A percentile compares a stretch with the other conserved stretches of the same genome.
These are phyloP conservation scores for Taphrina pruni DNA, from an alignment of 1,139 yeast species.

Conservation along the genomic window DNA sequence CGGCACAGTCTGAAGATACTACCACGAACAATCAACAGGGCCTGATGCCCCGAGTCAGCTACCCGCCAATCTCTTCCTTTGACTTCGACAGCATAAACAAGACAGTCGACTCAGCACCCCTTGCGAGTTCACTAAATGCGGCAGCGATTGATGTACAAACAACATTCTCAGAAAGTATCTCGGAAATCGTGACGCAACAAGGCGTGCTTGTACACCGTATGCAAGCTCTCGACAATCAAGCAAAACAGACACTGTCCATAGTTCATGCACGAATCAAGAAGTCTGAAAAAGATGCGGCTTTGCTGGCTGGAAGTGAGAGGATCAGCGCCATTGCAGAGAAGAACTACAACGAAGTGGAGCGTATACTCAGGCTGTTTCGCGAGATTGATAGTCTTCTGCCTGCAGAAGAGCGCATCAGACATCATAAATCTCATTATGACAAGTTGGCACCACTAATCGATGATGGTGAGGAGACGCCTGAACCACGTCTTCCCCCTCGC, in stretches of 20 bases:
- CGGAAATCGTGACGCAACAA: neutral
- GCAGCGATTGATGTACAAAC: neutral
- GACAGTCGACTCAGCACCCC: neutral
- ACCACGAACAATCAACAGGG: neutral
- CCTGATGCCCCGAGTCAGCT: neutral
- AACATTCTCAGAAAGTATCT: slow-evolving; percentile 8
- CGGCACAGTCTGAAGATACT: neutral
- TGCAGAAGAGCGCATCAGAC: slow-evolving; percentile 1
- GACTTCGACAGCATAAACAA: neutral
- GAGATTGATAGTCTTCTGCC: slow-evolving; percentile 18
- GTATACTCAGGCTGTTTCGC: slow-evolving; percentile 18
- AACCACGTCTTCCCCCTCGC: neutral
- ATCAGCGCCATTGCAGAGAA: slow-evolving; percentile 20
- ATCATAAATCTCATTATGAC: slow-evolving; percentile 10
- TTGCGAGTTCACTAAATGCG: neutral
- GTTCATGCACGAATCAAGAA: neutral
- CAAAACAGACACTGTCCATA: neutral
- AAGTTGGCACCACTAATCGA: slow-evolving; percentile 7
- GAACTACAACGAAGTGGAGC: slow-evolving; percentile 18
- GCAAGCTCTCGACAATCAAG: slow-evolving; percentile 4
- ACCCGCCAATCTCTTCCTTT: slow-evolving; percentile 8
- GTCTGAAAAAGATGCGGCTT: slow-evolving; percentile 16
- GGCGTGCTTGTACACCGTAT: neutral
- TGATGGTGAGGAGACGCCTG: neutral
- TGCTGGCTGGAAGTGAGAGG: slow-evolving; percentile 11